Percentiles rank a stretch among this genome's conserved stretches.
Evolutionary conservation across 2,329 filamentous ascomycete species (phyloP).

Genomic region (Aspergillus japonicus): DNA sequence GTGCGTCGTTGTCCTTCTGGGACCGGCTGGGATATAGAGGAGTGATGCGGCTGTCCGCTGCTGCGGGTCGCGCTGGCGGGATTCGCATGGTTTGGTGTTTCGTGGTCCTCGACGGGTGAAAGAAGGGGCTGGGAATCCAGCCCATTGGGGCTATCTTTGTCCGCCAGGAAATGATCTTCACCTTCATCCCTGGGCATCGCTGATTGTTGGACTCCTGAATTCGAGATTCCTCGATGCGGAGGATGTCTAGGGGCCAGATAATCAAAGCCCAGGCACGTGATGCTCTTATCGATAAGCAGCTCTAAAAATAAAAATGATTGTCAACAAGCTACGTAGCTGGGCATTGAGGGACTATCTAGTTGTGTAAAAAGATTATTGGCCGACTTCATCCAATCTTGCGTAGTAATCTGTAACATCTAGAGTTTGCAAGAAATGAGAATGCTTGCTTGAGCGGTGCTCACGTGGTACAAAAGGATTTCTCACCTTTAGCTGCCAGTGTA

Average conservation of each 20-base stretch:
- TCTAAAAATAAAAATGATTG: constrained; percentile 7
- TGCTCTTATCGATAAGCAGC: constrained; percentile 24
- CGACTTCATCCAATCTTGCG: too few species aligned
- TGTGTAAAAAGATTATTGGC: too few species aligned
- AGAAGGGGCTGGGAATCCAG: constrained; percentile 37
- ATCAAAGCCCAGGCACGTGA: constrained; percentile 20
- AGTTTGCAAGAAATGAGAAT: neutral
- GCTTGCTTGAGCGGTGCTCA: neutral
- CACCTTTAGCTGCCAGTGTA: neutral
- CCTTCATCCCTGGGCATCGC: constrained; percentile 45
- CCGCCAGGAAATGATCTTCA: constrained; percentile 34
- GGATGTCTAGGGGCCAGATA: constrained; percentile 27
- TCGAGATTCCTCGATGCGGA: constrained; percentile 12
- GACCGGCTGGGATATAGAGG: constrained; percentile 42
- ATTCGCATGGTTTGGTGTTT: constrained; percentile 27
- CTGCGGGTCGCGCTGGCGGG: constrained; percentile 23
- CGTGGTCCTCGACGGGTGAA: constrained; percentile 30
- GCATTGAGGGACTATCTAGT: too few species aligned
- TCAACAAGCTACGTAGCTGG: neutral
- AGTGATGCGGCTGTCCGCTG: constrained; percentile 33
- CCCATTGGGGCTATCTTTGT: constrained; percentile 28
- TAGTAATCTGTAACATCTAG: too few species aligned
- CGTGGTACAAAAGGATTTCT: neutral
- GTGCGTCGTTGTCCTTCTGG: constrained; percentile 46
- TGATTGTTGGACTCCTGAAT: constrained; percentile 29